A percentile compares a stretch with the other conserved stretches of the same genome.
Evolutionary conservation across 768 basidiomycete genomes (phyloP).

Genomic region (Lentinula guzmanii): DNA sequence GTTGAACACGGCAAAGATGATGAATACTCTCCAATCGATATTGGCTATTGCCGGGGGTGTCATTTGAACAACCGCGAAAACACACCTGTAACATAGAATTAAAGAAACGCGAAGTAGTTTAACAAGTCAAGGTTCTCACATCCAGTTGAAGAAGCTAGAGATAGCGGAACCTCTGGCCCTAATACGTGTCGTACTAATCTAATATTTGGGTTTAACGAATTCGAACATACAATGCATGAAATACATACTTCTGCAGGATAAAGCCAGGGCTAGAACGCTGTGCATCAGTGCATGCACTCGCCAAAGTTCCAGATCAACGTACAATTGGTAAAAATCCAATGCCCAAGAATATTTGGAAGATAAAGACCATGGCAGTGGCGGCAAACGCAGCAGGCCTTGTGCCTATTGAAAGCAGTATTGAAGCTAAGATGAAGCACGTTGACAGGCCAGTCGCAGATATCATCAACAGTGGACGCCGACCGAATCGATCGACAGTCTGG

Average conservation of each 20-base stretch:
- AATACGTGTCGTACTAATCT: conserved; percentile 34
- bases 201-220: not conserved
- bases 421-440: conserved; percentile 29
- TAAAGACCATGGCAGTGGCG: conserved; percentile 33
- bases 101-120: not conserved
- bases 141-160: conserved; percentile 27
- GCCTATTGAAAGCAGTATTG: conserved; percentile 27
- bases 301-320: conserved; percentile 6
- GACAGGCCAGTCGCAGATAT: conserved; percentile 30
- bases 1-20: conserved; percentile 40
- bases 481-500: conserved; percentile 33
- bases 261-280: conserved; percentile 22
- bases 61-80: conserved; percentile 36
- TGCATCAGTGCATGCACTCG: not conserved
- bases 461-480: conserved; percentile 30
- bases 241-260: conserved; percentile 24
- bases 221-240: not conserved
- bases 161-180: conserved; percentile 27
- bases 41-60: conserved; percentile 36
- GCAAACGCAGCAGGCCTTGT: conserved; percentile 26
- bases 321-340: conserved; percentile 34
- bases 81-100: conserved; percentile 15
- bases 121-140: conserved; percentile 12
- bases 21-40: conserved; percentile 37
- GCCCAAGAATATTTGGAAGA: conserved; percentile 35